These are phyloP conservation scores for Diplodia scrobiculata DNA, from an alignment of 2,329 filamentous ascomycete genomes.

Conservation along the genomic window DNA sequence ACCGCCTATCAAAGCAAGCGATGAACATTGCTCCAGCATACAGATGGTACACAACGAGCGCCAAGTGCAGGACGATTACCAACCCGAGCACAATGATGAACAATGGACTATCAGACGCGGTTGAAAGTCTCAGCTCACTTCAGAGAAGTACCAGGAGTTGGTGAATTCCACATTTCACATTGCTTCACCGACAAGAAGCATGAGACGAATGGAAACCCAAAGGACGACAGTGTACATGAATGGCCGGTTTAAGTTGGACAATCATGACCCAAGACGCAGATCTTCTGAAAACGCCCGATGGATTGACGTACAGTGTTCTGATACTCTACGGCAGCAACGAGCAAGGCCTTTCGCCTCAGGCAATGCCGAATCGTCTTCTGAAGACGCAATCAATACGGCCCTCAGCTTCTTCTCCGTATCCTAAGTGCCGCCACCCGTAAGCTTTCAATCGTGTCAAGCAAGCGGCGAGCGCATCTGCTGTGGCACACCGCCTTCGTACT, in stretches of 20 bases:
- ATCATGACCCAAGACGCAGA: no score
- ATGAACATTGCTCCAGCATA: no score
- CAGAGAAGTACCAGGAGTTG: slow-evolving; percentile 81
- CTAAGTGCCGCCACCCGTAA: slow-evolving; percentile 16
- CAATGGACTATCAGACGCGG: slow-evolving; percentile 72
- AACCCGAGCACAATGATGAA: slow-evolving; percentile 49
- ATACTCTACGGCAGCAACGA: no score
- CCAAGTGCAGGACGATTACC: slow-evolving; percentile 42
- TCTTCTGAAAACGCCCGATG: no score
- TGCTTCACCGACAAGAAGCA: slow-evolving; percentile 98
- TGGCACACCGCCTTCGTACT: background rate
- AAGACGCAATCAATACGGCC: slow-evolving; percentile 15
- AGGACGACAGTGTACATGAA: slow-evolving; percentile 45
- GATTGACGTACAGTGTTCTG: no score
- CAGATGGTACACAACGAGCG: slow-evolving; percentile 32
- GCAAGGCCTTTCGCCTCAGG: no score
- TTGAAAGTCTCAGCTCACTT: slow-evolving; percentile 90
- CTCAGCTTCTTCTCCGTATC: slow-evolving; percentile 1
- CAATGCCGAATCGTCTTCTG: slow-evolving; percentile 19
- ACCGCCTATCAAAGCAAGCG: no score
- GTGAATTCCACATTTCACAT: slow-evolving; percentile 95
- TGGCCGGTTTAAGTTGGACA: no score
- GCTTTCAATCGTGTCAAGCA: slow-evolving; percentile 21
- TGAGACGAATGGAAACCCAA: slow-evolving; percentile 87
- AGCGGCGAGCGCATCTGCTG: slow-evolving; percentile 10